These are phyloP conservation scores for Telfairia occidentalis DNA, from an alignment of 331 rosid species.

Conservation along the genomic window DNA sequence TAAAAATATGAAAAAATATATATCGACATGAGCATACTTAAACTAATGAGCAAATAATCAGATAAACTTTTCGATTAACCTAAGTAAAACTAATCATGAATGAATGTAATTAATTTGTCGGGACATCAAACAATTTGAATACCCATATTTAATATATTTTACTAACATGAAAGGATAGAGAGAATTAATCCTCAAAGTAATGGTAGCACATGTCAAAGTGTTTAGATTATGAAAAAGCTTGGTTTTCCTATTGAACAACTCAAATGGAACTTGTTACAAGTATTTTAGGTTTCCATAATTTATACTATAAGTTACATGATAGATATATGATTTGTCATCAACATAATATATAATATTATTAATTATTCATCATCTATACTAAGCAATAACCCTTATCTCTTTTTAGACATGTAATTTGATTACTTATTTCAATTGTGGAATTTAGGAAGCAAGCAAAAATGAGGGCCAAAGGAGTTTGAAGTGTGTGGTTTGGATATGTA, in stretches of 20 bases:
- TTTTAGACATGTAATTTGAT: background rate
- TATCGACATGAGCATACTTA: too few relatives aligned
- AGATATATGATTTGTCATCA: background rate
- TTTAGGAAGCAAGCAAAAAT: background rate
- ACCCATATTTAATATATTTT: too few relatives aligned
- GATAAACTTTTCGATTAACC: too few relatives aligned
- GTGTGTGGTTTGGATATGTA: background rate
- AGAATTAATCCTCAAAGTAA: too few relatives aligned
- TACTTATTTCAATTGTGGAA: constrained; percentile 6
- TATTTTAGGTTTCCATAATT: background rate
- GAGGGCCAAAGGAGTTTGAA: background rate
- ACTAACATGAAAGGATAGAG: too few relatives aligned
- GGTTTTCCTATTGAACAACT: background rate
- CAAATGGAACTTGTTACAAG: background rate
- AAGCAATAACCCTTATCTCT: background rate
- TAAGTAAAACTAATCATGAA: too few relatives aligned
- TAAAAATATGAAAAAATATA: too few relatives aligned
- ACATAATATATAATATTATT: background rate
- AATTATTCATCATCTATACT: background rate
- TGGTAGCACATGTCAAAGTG: background rate
- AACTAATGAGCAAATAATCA: too few relatives aligned
- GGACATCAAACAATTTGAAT: too few relatives aligned
- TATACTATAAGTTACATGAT: background rate
- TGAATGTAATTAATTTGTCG: too few relatives aligned
- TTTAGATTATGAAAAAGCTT: background rate